phyloP scores from a whole-genome alignment of 2,329 filamentous ascomycete genomes.

The Fusarium goolgardi region DNA sequence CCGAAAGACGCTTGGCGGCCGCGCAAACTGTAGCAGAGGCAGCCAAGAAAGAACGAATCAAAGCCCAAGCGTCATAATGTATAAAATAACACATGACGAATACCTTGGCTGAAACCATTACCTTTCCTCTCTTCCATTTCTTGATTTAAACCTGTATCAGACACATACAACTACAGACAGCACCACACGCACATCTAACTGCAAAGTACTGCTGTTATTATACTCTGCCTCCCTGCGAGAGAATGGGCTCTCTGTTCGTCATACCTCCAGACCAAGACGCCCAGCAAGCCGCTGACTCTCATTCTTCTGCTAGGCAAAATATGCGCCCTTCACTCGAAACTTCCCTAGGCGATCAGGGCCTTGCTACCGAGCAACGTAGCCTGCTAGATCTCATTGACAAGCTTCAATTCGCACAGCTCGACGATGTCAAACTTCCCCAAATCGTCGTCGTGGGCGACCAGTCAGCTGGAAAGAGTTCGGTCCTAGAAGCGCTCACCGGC shows the following conservation, averaged over 20 bases:
- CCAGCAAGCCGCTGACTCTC: constrained; percentile 40
- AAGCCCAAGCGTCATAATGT: constrained; percentile 34
- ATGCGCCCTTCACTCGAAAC: constrained; percentile 60
- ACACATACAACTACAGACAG: constrained; percentile 5
- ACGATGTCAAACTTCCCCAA: constrained; percentile 67
- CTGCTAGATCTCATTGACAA: constrained; percentile 69
- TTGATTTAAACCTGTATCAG: constrained; percentile 12
- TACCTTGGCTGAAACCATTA: constrained; percentile 10
- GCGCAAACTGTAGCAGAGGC: constrained; percentile 38
- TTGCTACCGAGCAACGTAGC: constrained; percentile 65
- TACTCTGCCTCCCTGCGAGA: constrained; percentile 29
- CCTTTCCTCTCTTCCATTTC: neutral
- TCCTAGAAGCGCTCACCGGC: constrained; percentile 71
- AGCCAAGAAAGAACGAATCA: constrained; percentile 41
- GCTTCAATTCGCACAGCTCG: constrained; percentile 64
- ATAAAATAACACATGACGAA: constrained; percentile 40
- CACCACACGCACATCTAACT: neutral
- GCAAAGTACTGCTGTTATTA: neutral
- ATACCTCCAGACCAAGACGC: constrained; percentile 36
- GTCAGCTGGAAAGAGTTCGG: constrained; percentile 72
- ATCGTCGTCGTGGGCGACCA: constrained; percentile 74
- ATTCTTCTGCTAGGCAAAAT: constrained; percentile 43
- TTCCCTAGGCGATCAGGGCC: constrained; percentile 61
- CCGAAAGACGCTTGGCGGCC: constrained; percentile 37
- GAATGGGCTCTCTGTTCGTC: constrained; percentile 48